Conservation (phyloP, 176 grass and related monocot species). For the Phragmites australis region DNA sequence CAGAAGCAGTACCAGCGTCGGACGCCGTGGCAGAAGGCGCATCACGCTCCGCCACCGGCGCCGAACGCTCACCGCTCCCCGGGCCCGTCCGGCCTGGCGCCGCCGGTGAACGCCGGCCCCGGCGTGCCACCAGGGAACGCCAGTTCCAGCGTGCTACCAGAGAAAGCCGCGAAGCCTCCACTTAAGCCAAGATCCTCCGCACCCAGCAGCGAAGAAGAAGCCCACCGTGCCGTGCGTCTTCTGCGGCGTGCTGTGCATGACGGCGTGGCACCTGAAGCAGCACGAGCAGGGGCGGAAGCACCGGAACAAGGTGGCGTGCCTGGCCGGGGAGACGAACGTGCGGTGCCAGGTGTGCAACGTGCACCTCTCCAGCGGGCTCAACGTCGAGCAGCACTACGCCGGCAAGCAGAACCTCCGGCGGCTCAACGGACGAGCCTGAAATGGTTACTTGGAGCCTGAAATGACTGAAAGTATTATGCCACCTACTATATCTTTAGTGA, state of each 20-base stretch:
- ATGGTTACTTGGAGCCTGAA: too few relatives aligned
- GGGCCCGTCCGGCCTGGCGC: not conserved
- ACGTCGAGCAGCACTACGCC: constrained; percentile 43
- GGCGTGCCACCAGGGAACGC: not conserved
- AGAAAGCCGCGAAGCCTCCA: too few relatives aligned
- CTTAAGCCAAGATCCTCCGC: not conserved
- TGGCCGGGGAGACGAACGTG: constrained; percentile 42
- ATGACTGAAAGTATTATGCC: not conserved
- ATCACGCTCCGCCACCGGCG: not conserved
- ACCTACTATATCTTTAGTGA: not conserved
- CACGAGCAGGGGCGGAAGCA: constrained; percentile 50
- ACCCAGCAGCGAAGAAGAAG: not conserved
- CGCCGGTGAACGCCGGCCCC: not conserved
- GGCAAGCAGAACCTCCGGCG: constrained; percentile 38
- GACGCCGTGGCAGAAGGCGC: not conserved
- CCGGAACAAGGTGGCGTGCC: constrained; percentile 35
- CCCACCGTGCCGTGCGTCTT: constrained; percentile 25
- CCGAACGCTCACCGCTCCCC: not conserved
- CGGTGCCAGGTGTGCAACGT: constrained; percentile 45
- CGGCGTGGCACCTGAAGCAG: constrained; percentile 36
- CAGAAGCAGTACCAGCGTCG: constrained; percentile 1
- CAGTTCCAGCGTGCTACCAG: not conserved
- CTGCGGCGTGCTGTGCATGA: constrained; percentile 43
- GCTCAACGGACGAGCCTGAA: constrained; percentile 27
- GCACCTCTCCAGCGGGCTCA: constrained; percentile 29